Evolutionary conservation across 2,329 filamentous ascomycete genomes (phyloP).

Genomic region (Pseudophaeomoniella oleicola): DNA sequence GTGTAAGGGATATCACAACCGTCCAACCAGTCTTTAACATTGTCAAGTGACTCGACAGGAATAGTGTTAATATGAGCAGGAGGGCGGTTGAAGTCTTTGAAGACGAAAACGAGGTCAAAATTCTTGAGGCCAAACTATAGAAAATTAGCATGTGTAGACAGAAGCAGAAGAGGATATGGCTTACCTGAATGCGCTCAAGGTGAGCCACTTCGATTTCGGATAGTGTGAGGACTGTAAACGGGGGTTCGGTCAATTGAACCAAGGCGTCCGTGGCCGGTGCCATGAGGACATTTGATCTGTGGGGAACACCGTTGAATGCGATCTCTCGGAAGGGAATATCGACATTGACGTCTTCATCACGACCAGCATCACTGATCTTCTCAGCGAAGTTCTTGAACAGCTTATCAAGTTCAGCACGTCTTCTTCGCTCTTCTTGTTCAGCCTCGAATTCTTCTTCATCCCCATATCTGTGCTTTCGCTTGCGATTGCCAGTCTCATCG

Average conservation of each 20-base stretch:
- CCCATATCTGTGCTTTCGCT: slow-evolving; percentile 92
- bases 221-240: slow-evolving; percentile 88
- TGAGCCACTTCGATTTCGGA: slow-evolving; percentile 95
- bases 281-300: slow-evolving; percentile 87
- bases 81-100: slow-evolving; percentile 87
- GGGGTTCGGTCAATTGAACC: slow-evolving; percentile 91
- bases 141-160: slow-evolving; percentile 12
- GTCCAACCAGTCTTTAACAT: slow-evolving; percentile 96
- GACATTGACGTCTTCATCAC: slow-evolving; percentile 78
- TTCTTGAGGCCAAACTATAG: slow-evolving; percentile 89
- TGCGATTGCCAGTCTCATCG: slow-evolving; percentile 94
- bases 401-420: slow-evolving; percentile 81
- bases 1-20: slow-evolving; percentile 87
- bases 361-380: slow-evolving; percentile 91
- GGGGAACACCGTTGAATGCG: slow-evolving; percentile 91
- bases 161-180: slow-evolving; percentile 2
- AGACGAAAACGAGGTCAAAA: slow-evolving; percentile 95
- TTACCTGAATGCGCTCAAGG: slow-evolving; percentile 69
- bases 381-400: slow-evolving; percentile 94
- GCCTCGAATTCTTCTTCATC: slow-evolving; percentile 98
- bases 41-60: slow-evolving; percentile 83
- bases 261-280: slow-evolving; percentile 94
- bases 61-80: slow-evolving; percentile 97
- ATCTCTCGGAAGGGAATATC: slow-evolving; percentile 95
- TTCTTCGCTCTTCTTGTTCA: slow-evolving; percentile 88